These are phyloP conservation scores for Fusarium bactridioides DNA, from an alignment of 2,329 filamentous ascomycete species.

Conservation along the genomic window DNA sequence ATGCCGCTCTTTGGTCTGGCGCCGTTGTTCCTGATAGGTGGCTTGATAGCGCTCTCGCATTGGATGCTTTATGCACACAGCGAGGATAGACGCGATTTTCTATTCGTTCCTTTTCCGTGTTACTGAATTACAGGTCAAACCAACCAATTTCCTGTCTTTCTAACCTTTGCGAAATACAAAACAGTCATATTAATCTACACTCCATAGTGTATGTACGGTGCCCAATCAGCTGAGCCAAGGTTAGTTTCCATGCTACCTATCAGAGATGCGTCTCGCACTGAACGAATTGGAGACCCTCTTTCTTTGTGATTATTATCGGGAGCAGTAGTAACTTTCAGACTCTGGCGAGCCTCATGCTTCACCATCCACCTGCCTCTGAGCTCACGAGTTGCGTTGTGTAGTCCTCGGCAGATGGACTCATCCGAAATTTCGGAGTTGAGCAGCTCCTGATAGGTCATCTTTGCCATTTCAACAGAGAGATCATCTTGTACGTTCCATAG, in stretches of 20 bases:
- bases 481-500: background rate
- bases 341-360: too few species aligned
- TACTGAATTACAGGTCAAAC: background rate
- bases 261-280: background rate
- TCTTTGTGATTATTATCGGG: too few species aligned
- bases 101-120: too few species aligned
- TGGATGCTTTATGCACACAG: too few species aligned
- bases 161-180: too few species aligned
- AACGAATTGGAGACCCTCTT: background rate
- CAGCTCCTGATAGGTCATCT: background rate
- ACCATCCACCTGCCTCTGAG: background rate
- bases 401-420: background rate
- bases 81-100: too few species aligned
- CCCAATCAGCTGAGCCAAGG: background rate
- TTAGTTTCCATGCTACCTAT: fast-evolving
- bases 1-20: too few species aligned
- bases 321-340: fast-evolving
- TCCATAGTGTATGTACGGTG: background rate
- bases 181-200: background rate
- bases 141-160: background rate
- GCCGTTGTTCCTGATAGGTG: too few species aligned
- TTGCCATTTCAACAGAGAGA: background rate
- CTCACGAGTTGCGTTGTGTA: background rate
- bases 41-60: too few species aligned
- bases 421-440: background rate